phyloP scores from a whole-genome alignment of 768 basidiomycete species.

The Hysterangium stoloniferum region DNA sequence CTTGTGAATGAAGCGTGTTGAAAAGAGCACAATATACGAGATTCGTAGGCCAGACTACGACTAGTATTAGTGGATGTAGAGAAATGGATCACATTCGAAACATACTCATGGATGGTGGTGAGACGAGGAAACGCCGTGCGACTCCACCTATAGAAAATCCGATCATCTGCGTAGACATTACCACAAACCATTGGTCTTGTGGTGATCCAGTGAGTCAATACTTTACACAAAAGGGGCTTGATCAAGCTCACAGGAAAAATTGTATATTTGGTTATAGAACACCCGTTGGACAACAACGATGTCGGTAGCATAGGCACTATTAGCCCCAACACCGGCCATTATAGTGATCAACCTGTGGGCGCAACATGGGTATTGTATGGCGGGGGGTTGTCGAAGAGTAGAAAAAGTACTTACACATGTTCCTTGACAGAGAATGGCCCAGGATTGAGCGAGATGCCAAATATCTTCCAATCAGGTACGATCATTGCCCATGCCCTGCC shows the following conservation, averaged over 20 bases:
- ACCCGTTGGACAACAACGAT: slow-evolving; percentile 71
- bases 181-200: slow-evolving; percentile 72
- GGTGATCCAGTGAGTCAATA: slow-evolving; percentile 10
- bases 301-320: slow-evolving; percentile 65
- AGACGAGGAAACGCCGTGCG: slow-evolving; percentile 66
- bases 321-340: slow-evolving; percentile 57
- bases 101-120: slow-evolving; percentile 46
- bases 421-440: slow-evolving; percentile 75
- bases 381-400: not conserved
- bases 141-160: slow-evolving; percentile 80
- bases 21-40: slow-evolving; percentile 64
- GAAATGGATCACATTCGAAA: not conserved
- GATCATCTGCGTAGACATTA: slow-evolving; percentile 69
- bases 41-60: slow-evolving; percentile 56
- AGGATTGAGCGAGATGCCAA: slow-evolving; percentile 60
- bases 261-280: slow-evolving; percentile 58
- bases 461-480: slow-evolving; percentile 47
- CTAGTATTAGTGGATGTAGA: not conserved
- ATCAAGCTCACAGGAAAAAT: slow-evolving; percentile 52
- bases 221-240: not conserved
- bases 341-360: slow-evolving; percentile 56
- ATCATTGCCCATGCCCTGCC: slow-evolving; percentile 35
- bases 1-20: slow-evolving; percentile 63
- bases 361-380: not conserved
- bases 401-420: slow-evolving; percentile 55